phyloP scores from a whole-genome alignment of 805 yeast genomes.

The Scheffersomyces stipitis region DNA sequence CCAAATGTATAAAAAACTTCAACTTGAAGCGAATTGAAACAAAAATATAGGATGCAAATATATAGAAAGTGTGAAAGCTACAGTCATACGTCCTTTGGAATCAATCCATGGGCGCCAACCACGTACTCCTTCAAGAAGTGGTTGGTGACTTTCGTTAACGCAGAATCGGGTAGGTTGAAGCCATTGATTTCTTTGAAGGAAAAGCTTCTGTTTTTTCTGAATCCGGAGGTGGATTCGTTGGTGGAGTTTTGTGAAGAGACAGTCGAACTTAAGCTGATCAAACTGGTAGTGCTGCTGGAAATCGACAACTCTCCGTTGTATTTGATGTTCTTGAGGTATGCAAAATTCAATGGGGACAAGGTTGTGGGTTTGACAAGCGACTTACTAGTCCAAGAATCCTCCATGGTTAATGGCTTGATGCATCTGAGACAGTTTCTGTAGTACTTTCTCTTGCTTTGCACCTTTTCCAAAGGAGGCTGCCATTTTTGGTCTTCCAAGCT shows the following conservation, averaged over 20 bases:
- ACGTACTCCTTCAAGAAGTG: constrained; percentile 34
- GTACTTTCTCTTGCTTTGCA: constrained; percentile 36
- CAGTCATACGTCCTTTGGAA: constrained; percentile 23
- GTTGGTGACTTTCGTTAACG: constrained; percentile 27
- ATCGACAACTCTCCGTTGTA: constrained; percentile 11
- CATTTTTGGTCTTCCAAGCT: constrained; percentile 46
- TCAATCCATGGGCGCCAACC: constrained; percentile 38
- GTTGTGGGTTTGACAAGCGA: constrained; percentile 40
- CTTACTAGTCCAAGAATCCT: constrained; percentile 55
- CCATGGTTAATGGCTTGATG: constrained; percentile 51
- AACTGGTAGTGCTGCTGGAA: constrained; percentile 15
- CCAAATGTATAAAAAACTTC: neutral
- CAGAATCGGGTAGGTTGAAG: constrained; percentile 21
- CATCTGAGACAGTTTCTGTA: constrained; percentile 57
- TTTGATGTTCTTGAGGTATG: constrained; percentile 19
- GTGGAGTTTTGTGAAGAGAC: too few species aligned
- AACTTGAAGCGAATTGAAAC: neutral
- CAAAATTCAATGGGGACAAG: constrained; percentile 17
- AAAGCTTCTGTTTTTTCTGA: constrained; percentile 11
- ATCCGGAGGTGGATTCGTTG: neutral
- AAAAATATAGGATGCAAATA: neutral
- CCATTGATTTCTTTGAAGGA: constrained; percentile 16
- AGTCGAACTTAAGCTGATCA: constrained; percentile 14
- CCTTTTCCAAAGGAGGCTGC: constrained; percentile 43
- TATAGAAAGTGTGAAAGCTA: neutral